Percentiles rank a stretch among this genome's conserved stretches.
Evolutionary conservation across 2,329 filamentous ascomycete species (phyloP).

Genomic region (Penicillium digitatum): DNA sequence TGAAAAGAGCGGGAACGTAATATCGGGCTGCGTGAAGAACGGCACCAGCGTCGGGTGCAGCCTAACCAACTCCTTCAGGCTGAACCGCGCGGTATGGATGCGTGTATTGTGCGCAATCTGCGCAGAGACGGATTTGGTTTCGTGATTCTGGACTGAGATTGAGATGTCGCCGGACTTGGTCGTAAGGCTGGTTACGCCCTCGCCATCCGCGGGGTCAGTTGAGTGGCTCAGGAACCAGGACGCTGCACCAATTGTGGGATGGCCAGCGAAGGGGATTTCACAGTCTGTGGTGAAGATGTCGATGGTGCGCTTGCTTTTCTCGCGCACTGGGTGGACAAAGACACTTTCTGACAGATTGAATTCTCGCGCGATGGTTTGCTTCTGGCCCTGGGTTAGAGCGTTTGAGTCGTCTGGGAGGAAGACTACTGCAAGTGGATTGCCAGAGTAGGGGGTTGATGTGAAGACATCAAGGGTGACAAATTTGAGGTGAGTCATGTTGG

Average conservation of each 20-base stretch:
- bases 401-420: conserved; percentile 38
- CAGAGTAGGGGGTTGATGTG: conserved; percentile 41
- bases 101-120: conserved; percentile 37
- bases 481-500: conserved; percentile 26
- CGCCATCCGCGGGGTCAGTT: conserved; percentile 15
- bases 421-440: conserved; percentile 57
- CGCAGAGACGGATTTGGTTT: conserved; percentile 24
- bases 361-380: conserved; percentile 53
- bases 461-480: conserved; percentile 44
- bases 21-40: conserved; percentile 13
- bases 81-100: conserved; percentile 31
- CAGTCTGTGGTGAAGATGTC: conserved; percentile 53
- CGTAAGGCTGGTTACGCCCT: conserved; percentile 38
- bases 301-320: conserved; percentile 30
- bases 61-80: conserved; percentile 22
- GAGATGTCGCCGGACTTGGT: conserved; percentile 58
- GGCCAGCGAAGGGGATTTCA: conserved; percentile 57
- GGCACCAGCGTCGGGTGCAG: conserved; percentile 27
- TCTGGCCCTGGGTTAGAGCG: conserved; percentile 44
- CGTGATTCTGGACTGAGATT: conserved; percentile 32
- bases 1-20: conserved; percentile 33
- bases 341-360: conserved; percentile 59
- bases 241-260: conserved; percentile 56
- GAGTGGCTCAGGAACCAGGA: conserved; percentile 41
- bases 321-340: conserved; percentile 44